These are phyloP conservation scores for Camptophora hylomeconis DNA, from an alignment of 2,329 filamentous ascomycete species.

Conservation along the genomic window DNA sequence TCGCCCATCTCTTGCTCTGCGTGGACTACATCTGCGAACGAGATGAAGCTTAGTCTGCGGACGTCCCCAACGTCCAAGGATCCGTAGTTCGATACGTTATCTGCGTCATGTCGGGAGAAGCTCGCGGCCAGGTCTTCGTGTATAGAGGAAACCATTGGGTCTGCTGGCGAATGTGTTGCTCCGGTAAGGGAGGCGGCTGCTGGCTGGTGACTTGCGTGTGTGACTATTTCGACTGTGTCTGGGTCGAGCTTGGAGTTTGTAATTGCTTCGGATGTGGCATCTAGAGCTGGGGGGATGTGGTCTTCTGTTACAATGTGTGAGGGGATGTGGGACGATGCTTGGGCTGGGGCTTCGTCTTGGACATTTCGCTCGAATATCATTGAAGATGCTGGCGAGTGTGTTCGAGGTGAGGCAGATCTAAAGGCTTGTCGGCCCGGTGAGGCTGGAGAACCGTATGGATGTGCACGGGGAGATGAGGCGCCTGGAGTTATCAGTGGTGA, in stretches of 20 bases:
- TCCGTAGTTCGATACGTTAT: conserved; percentile 62
- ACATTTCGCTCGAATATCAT: conserved; percentile 91
- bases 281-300: conserved; percentile 79
- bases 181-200: conserved; percentile 56
- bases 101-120: conserved; percentile 27
- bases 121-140: conserved; percentile 42
- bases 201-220: conserved; percentile 70
- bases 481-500: conserved; percentile 27
- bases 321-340: conserved; percentile 74
- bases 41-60: conserved; percentile 82
- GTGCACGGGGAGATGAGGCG: conserved; percentile 22
- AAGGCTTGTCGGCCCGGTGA: conserved; percentile 52
- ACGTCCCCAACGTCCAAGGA: conserved; percentile 66
- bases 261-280: conserved; percentile 83
- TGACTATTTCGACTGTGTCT: conserved; percentile 85
- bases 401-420: conserved; percentile 55
- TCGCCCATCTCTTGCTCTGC: conserved; percentile 40
- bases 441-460: conserved; percentile 35
- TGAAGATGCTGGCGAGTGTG: conserved; percentile 63
- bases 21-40: conserved; percentile 90
- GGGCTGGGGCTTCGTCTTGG: conserved; percentile 60
- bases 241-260: conserved; percentile 75
- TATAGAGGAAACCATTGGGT: conserved; percentile 25
- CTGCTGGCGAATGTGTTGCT: conserved; percentile 15
- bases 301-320: conserved; percentile 91